Evolutionary conservation across 208 protist genomes (phyloP), one percentile per base, ranked within the genome.

Genomic region (Acanthamoeba polyphaga): DNA sequence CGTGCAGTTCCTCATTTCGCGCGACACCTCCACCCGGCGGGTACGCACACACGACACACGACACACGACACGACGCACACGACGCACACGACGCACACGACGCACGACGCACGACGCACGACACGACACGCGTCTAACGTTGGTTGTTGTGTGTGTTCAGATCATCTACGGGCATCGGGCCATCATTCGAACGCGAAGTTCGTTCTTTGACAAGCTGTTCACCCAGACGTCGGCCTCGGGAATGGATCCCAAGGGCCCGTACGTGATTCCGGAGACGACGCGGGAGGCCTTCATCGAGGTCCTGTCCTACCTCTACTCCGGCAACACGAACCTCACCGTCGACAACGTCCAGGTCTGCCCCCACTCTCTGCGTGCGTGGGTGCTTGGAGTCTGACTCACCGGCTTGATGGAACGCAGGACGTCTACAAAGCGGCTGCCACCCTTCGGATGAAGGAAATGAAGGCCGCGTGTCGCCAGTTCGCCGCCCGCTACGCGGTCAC

Each of bases 161-260:
- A 15, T 74, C n/a, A 60, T 85, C 46, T 32, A 85, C 29, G 76
- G 76, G 24, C 76, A 85, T 58, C 34, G 76, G 8, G 76, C 76
- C 46, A 51, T 85, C 15, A 51, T 85, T 17, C 76, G 76, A 34
- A 85, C 46, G 27, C 15, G 76, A 1, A 51, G 46, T 24, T 51
- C 76, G 27, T 58, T 60, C 34, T 58, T 85, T 19, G 76, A 85
- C 76, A 51, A 58, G 22, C 49, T 85, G 8, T 85, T 85, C 49
- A 60, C 19, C 22, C 46, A 85, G 49, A 43, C 76, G 8, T 34
- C 49, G 24, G 12, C 46, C 76, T 22, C 38, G 24, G 49, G 76
- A 58, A 85, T 85, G 76, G 76, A 85, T 22, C 76, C 76, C 46
- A 85, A 85, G 70, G 76, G 76, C 1, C 76, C 76, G 29, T 85